These are phyloP conservation scores for Gentiana macrophylla DNA, from an alignment of 257 asterid genomes.

Conservation along the genomic window DNA sequence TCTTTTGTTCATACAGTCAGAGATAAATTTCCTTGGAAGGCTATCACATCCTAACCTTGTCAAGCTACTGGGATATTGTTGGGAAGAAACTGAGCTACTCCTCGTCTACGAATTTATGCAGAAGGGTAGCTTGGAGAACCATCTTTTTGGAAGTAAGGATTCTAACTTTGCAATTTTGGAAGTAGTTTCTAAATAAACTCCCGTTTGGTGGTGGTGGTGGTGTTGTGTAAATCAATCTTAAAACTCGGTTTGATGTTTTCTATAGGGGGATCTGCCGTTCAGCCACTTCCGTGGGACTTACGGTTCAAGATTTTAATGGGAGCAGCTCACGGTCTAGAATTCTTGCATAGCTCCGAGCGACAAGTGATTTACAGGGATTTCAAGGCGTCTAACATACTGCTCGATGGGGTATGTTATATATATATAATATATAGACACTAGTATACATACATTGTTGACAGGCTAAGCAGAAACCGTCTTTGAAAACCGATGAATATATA, in stretches of 20 bases:
- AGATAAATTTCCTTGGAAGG: constrained; percentile 75
- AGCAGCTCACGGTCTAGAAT: constrained; percentile 69
- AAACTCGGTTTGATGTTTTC: constrained; percentile 1
- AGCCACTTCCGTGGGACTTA: constrained; percentile 66
- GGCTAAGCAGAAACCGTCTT: background rate
- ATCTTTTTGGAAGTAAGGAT: constrained; percentile 79
- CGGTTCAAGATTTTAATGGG: constrained; percentile 52
- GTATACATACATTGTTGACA: background rate
- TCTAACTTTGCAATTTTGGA: background rate
- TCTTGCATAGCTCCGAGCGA: constrained; percentile 47
- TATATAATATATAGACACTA: background rate
- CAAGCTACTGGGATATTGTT: constrained; percentile 71
- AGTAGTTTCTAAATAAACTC: background rate
- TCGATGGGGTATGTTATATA: constrained; percentile 46
- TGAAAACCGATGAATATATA: background rate
- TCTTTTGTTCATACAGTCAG: constrained; percentile 39
- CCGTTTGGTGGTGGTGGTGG: background rate
- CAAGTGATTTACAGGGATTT: constrained; percentile 67
- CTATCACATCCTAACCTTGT: constrained; percentile 82
- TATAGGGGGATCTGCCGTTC: constrained; percentile 63
- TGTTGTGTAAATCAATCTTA: background rate
- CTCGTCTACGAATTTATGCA: constrained; percentile 85
- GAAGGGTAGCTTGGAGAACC: constrained; percentile 97
- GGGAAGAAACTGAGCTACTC: constrained; percentile 68
- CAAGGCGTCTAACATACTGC: constrained; percentile 76